Base-by-base conservation (phyloP, 2,329 filamentous ascomycete species). In the Exophiala spinifera region DNA sequence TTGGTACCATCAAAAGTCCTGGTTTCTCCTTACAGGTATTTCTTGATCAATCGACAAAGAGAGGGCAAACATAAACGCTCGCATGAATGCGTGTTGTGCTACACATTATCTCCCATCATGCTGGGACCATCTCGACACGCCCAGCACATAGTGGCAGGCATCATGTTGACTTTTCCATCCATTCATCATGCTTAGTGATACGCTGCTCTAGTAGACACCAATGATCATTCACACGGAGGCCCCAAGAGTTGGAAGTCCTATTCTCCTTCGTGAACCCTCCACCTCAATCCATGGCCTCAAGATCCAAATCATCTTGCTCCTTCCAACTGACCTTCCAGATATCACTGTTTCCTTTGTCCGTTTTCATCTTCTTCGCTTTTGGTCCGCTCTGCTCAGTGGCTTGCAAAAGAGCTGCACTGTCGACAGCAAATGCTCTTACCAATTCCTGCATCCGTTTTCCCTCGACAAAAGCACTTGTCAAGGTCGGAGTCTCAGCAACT, bases 381-480 rank as follows among this genome's bases (percentile, higher is more conserved):
- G 37, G 64, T 2, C 62, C 65, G 25, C 71, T 68, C 39, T 57
- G 53, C 40, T 72, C 72, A 47, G 73, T 76, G 23, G 81, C 71
- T 42, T 76, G 72, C 53, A 85, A 68, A 73, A 88, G 82, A 2
- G 86, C 84, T 70, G 89, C 88, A 70, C 88, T 91, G 51, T 85
- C 86, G 48, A 83, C 78, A 1, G 92, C 90, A 67, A 97, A 85
- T 10, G 81, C 82, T 66, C 88, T 83, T 11, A 91, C 81, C 37
- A 94, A 75, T 73, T 92, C 88, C 64, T 82, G 81, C 83, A 92
- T 87, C 44, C 87, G 81, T 28, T 79, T 79, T 2, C 83, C 79
- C 51, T 79, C 77, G 51, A 84, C 70, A 62, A 94, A 88, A 42
- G 82, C 79, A 20, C 76, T 72, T 1, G 86, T 82, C 37, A 92